Percentiles rank a stretch among this genome's conserved stretches.
phyloP scores from a whole-genome alignment of 164 flowering plant species.

The Chloranthus sessilifolius region DNA sequence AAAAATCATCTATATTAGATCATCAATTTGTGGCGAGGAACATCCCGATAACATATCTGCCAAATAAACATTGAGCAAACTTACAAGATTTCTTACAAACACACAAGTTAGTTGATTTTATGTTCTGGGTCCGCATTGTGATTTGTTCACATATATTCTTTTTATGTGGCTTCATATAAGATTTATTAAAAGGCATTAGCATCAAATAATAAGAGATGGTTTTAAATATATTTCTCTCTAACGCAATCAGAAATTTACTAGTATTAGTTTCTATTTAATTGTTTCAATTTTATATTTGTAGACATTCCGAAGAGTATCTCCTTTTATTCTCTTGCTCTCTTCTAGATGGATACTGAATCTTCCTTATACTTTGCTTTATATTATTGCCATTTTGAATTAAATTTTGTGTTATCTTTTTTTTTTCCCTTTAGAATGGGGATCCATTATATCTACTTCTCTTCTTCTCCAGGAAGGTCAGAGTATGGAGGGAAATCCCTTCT shows the following conservation, averaged over 20 bases:
- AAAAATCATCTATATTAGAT: conserved; percentile 67
- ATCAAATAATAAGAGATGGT: not conserved
- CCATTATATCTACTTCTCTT: too few species aligned
- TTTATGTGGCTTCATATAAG: not conserved
- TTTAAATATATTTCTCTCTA: not conserved
- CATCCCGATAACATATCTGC: conserved; percentile 72
- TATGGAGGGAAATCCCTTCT: too few species aligned
- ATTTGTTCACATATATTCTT: not conserved
- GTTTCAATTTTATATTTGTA: too few species aligned
- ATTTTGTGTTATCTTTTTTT: too few species aligned
- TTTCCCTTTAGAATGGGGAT: too few species aligned
- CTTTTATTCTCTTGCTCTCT: too few species aligned
- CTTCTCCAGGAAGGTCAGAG: too few species aligned
- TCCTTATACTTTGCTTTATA: conserved; percentile 1
- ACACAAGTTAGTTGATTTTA: conserved; percentile 27
- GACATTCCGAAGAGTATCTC: too few species aligned
- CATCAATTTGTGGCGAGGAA: conserved; percentile 72
- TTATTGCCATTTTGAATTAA: not conserved
- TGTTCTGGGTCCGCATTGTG: not conserved
- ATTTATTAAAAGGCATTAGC: not conserved
- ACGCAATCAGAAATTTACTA: too few species aligned
- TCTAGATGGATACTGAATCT: too few species aligned
- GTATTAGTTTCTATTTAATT: too few species aligned
- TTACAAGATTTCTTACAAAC: conserved; percentile 63
- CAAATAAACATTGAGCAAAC: conserved; percentile 61